These are phyloP conservation scores for Naematelia encephala DNA, from an alignment of 768 basidiomycete species.

Conservation along the genomic window DNA sequence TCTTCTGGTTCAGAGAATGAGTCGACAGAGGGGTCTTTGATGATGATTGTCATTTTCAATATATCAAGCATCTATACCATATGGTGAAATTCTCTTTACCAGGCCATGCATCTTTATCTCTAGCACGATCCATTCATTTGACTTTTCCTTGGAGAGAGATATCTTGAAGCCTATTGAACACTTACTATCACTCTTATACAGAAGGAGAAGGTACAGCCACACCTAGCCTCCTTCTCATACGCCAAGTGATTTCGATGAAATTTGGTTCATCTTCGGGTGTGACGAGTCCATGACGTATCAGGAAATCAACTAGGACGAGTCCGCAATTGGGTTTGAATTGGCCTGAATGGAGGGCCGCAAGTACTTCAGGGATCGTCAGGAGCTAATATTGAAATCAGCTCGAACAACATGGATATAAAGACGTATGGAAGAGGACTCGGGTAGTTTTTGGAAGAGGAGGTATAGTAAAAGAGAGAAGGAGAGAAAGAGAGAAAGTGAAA, in stretches of 20 bases:
- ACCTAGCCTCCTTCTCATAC: constrained; percentile 33
- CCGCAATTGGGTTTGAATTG: constrained; percentile 94
- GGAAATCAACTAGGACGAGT: constrained; percentile 78
- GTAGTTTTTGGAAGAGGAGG: too few species aligned
- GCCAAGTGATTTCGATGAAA: constrained; percentile 63
- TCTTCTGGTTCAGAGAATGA: too few species aligned
- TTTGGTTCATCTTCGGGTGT: constrained; percentile 84
- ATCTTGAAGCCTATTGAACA: not conserved
- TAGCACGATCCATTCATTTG: too few species aligned
- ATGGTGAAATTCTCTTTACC: not conserved
- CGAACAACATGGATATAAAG: not conserved
- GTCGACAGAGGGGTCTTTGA: too few species aligned
- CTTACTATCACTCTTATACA: not conserved
- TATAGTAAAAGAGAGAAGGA: too few species aligned
- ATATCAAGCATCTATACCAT: not conserved
- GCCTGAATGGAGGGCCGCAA: constrained; percentile 63
- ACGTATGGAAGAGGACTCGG: constrained; percentile 79
- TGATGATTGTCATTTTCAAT: not conserved
- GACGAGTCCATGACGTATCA: constrained; percentile 78
- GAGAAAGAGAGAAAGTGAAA: too few species aligned
- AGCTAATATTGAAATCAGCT: constrained; percentile 55
- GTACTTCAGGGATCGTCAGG: constrained; percentile 62
- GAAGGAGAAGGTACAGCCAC: constrained; percentile 25
- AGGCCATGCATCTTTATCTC: too few species aligned
- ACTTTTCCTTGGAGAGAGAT: too few species aligned